phyloP scores from a whole-genome alignment of 73 alveolate genomes.

The Paramecium bursaria region DNA sequence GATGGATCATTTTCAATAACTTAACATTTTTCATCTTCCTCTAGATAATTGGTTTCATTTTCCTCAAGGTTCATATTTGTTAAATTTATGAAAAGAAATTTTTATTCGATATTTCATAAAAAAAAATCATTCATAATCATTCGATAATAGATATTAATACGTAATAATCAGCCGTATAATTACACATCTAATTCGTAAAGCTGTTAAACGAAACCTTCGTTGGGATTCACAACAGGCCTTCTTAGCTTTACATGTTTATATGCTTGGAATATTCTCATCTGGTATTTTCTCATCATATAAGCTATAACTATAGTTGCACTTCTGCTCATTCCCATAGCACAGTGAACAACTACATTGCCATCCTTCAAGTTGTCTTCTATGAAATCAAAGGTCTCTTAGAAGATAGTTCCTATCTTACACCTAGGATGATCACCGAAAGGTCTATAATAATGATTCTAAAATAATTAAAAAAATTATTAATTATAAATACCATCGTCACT shows the following conservation, averaged over 20 bases:
- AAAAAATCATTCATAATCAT: neutral
- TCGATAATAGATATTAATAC: neutral
- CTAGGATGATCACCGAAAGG: constrained; percentile 2
- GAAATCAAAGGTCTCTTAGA: constrained; percentile 11
- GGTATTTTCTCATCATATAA: constrained; percentile 80
- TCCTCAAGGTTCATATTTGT: neutral
- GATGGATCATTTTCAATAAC: constrained; percentile 62
- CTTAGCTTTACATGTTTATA: constrained; percentile 13
- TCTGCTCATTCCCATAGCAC: constrained; percentile 92
- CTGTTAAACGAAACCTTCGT: constrained; percentile 68
- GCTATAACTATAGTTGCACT: constrained; percentile 90
- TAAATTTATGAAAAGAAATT: neutral
- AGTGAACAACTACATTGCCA: constrained; percentile 86
- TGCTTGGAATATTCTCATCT: constrained; percentile 56
- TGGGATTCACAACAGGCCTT: constrained; percentile 65
- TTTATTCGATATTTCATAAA: neutral
- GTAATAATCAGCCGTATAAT: too few relatives aligned
- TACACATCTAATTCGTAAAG: neutral
- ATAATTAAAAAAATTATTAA: too few relatives aligned
- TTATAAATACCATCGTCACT: too few relatives aligned
- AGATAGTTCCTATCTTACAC: neutral
- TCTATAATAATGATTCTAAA: neutral
- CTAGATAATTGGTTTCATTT: neutral
- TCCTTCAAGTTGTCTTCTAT: neutral
- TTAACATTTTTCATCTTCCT: neutral